These are phyloP conservation scores for Phytophthora parvispora DNA, from an alignment of 352 stramenopile genomes.

Conservation along the genomic window DNA sequence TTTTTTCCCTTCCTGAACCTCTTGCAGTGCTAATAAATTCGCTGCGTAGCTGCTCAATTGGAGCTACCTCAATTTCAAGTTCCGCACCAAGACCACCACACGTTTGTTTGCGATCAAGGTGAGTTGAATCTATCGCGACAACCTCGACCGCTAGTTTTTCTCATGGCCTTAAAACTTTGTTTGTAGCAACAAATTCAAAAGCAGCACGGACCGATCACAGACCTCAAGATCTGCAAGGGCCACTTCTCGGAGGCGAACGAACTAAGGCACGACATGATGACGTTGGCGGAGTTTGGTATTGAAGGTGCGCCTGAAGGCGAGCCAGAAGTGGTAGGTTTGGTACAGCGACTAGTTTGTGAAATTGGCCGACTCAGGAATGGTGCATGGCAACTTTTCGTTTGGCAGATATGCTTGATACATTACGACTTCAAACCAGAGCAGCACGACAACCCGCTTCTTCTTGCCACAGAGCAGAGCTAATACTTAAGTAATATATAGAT, in stretches of 20 bases:
- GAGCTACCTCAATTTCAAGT: slow-evolving; percentile 73
- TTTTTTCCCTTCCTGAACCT: no score
- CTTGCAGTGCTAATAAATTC: background rate
- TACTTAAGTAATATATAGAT: no score
- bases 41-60: slow-evolving; percentile 62
- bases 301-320: slow-evolving; percentile 52
- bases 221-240: slow-evolving; percentile 70
- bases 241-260: slow-evolving; percentile 70
- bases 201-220: slow-evolving; percentile 55
- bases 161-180: background rate
- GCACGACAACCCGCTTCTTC: slow-evolving; percentile 68
- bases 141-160: background rate
- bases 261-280: slow-evolving; percentile 57
- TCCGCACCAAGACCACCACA: slow-evolving; percentile 60
- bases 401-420: slow-evolving; percentile 57
- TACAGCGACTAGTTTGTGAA: background rate
- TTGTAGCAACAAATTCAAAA: slow-evolving; percentile 63
- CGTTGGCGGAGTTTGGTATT: slow-evolving; percentile 60
- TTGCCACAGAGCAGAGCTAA: slow-evolving; percentile 46
- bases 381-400: background rate
- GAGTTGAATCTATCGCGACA: background rate
- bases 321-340: slow-evolving; percentile 39
- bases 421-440: slow-evolving; percentile 77
- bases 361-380: background rate
- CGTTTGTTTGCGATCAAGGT: slow-evolving; percentile 64